Base-by-base conservation (phyloP, 2,329 filamentous ascomycete species). In the Clarireedia sp. region DNA sequence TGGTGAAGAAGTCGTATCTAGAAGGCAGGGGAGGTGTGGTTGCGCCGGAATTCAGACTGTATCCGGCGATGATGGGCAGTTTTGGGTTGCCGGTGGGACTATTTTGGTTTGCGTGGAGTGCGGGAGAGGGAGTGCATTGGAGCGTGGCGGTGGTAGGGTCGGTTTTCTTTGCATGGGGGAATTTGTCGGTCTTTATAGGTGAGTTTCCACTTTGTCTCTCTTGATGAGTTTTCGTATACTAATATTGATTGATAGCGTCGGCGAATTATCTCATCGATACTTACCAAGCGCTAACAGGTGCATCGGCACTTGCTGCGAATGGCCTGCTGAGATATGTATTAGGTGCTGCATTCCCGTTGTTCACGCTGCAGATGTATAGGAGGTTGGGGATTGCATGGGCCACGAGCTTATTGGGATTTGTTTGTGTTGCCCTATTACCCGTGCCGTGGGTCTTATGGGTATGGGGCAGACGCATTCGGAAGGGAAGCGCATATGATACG, bases 31-130 rank as follows among this genome's bases (percentile, higher is more conserved):
- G 36, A 3, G 57, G 60, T 12, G 8, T 51, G 8, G 71, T 75
- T 0, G 71, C 72, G 0, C 79, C 80, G 0, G 80, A 85, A 66
- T 71, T 82, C 55, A 72, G 82, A 0, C 69, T 85, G 19, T 77
- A 80, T 55, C 74, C 76, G 1, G 79, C 80, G n/a, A 82, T 84
- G 78, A 67, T 82, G 10, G 81, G 80, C 1, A 78, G 78, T 58
- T 45, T 80, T 12, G 75, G 76, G 0, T 65, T 83, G 4, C 78
- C 0, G 49, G 47, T 78, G 0, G 75, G 75, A 0, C 63, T 85
- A 5, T 83, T 83, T 63, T 82, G 81, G 79, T 82, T 82, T 60
- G 80, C 74, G 1, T 85, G 81, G 81, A 76, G 76, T 2, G 75
- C 78, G 1, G 66, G 71, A 5, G 2, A 83, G 79, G 0, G 73